Base-by-base conservation (phyloP, 2,329 filamentous ascomycete genomes). In the Scedosporium dehoogii region DNA sequence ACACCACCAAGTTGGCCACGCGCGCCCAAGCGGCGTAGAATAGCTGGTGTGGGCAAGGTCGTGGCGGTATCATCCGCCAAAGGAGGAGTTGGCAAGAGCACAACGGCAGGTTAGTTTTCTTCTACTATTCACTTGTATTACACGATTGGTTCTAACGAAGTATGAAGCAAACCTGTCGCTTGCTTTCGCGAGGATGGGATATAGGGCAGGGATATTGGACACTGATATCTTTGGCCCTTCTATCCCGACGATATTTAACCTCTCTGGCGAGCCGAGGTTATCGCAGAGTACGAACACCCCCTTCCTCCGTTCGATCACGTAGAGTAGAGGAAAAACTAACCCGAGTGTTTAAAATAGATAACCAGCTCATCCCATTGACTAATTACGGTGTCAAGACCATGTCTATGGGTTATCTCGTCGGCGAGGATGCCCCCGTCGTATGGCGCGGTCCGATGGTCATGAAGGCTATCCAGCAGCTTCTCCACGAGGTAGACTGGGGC, bases 371-470 rank as follows among this genome's bases (percentile, higher is more conserved):
- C 1, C 94, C 94, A 0, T 77, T 99, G 25, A 92, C 90, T 23
- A 96, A 96, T 71, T 97, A 97, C 77, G 94, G 94, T 48, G 83
- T 99, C 63, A 96, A 96, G 75, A 96, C 92, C 62, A 99, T 99
- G 94, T 97, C 92, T 0, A 97, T 99, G 90, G 94, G 94, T 59
- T 97, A 96, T 67, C 82, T 99, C 0, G 86, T 96, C 1, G 85
- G 84, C 21, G 87, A 91, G 66, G 82, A 86, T 10, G 89, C 90
- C 4, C 91, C 92, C 0, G 89, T 99, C 16, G 92, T 94, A 38
- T 99, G 94, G 94, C 86, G 94, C 60, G 94, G 94, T 0, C 83
- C 96, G 2, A 97, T 99, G 92, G 90, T 97, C 14, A 96, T 96
- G 82, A 99, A 97, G 71, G 94, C 94, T 0, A 82, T 99, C 66